Percentiles rank a stretch among this genome's conserved stretches.
Evolutionary conservation across 805 yeast genomes (phyloP).

Genomic region (Priceomyces fermenticarens): DNA sequence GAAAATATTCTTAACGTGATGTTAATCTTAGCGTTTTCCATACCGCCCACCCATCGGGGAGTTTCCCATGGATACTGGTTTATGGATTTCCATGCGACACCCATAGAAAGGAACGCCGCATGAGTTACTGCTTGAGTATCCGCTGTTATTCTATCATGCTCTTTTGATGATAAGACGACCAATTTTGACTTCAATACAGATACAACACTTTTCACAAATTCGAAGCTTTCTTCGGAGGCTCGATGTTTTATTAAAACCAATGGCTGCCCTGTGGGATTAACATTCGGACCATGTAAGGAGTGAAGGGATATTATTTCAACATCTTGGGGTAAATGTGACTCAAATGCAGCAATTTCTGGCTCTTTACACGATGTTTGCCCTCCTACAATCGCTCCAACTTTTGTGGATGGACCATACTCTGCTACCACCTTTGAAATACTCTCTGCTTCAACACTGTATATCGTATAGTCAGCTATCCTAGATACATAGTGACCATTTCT

Average conservation of each 20-base stretch:
- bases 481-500: conserved; percentile 82
- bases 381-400: conserved; percentile 88
- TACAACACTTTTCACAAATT: conserved; percentile 61
- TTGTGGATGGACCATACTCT: conserved; percentile 82
- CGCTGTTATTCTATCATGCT: conserved; percentile 94
- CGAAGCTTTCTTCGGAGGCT: conserved; percentile 51
- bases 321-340: conserved; percentile 68
- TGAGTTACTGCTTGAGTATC: conserved; percentile 99
- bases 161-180: conserved; percentile 76
- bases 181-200: conserved; percentile 74
- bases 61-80: conserved; percentile 91
- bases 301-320: conserved; percentile 83
- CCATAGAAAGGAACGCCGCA: conserved; percentile 96
- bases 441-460: conserved; percentile 93
- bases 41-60: conserved; percentile 85
- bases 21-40: conserved; percentile 94
- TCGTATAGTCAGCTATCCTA: conserved; percentile 73
- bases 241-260: conserved; percentile 80
- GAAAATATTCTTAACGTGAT: conserved; percentile 87
- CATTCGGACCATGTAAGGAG: conserved; percentile 92
- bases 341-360: conserved; percentile 87
- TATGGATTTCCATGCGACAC: conserved; percentile 85
- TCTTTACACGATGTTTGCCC: conserved; percentile 96
- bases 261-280: conserved; percentile 88
- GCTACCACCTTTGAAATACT: conserved; percentile 69